Evolutionary conservation across 2,329 filamentous ascomycete genomes (phyloP).

Genomic region (Nemania sp.): DNA sequence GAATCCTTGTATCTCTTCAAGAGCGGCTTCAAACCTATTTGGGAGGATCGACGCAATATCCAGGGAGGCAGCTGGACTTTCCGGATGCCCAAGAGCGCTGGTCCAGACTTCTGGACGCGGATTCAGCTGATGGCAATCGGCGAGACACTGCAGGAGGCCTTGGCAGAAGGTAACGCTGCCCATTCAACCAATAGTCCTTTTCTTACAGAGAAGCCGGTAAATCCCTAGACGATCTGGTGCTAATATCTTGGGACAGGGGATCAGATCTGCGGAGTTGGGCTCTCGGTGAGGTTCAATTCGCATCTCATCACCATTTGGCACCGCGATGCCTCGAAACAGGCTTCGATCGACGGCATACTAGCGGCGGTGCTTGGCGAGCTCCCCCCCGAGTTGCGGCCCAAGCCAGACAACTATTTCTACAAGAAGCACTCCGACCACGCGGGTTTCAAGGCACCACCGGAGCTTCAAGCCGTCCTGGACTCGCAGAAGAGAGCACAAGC

Average conservation of each 20-base stretch:
- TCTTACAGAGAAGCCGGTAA: too few species aligned
- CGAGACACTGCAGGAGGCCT: slow-evolving; percentile 74
- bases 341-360: slow-evolving; percentile 76
- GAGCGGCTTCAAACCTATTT: slow-evolving; percentile 74
- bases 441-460: slow-evolving; percentile 71
- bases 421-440: slow-evolving; percentile 89
- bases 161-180: slow-evolving; percentile 68
- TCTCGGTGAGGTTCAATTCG: slow-evolving; percentile 86
- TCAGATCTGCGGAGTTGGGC: slow-evolving; percentile 87
- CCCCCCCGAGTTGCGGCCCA: slow-evolving; percentile 72
- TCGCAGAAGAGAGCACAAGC: slow-evolving; percentile 57
- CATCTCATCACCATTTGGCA: slow-evolving; percentile 93
- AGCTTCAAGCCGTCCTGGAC: slow-evolving; percentile 61
- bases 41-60: slow-evolving; percentile 86
- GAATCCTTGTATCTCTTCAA: slow-evolving; percentile 83
- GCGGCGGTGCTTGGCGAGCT: slow-evolving; percentile 74
- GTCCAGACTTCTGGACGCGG: slow-evolving; percentile 78
- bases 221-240: neutral
- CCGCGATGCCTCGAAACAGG: slow-evolving; percentile 79
- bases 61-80: slow-evolving; percentile 92
- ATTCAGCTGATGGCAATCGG: slow-evolving; percentile 82
- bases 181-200: neutral
- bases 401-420: slow-evolving; percentile 76
- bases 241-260: slow-evolving; percentile 59
- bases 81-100: slow-evolving; percentile 76